Percentiles rank a stretch among this genome's conserved stretches.
Conservation (phyloP, 805 yeast genomes). For the Candida tallmaniae region DNA sequence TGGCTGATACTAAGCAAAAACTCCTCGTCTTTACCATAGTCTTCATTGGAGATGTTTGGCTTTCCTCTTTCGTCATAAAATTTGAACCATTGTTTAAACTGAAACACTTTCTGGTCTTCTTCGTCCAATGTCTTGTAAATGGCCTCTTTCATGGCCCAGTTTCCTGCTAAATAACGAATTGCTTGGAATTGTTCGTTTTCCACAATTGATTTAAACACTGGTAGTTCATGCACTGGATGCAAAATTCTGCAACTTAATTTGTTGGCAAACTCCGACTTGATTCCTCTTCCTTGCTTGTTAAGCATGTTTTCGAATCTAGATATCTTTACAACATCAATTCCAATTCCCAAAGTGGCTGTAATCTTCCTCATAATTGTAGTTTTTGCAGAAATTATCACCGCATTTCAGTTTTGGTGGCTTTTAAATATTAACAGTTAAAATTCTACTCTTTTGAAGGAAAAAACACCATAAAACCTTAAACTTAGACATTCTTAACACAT, state of each 20-base stretch:
- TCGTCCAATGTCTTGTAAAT: conserved; percentile 54
- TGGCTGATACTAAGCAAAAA: conserved; percentile 59
- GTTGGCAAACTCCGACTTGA: conserved; percentile 6
- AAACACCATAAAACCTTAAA: no score
- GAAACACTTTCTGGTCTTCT: conserved; percentile 47
- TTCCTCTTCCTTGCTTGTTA: conserved; percentile 21
- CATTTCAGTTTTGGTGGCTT: not conserved
- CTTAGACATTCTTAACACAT: no score
- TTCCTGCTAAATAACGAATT: conserved; percentile 43
- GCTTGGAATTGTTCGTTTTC: conserved; percentile 18
- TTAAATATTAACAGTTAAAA: no score
- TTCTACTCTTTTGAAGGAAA: no score
- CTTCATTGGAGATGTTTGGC: conserved; percentile 37
- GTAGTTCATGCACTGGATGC: conserved; percentile 37
- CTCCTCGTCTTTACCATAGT: conserved; percentile 34
- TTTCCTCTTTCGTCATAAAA: conserved; percentile 34
- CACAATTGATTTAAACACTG: conserved; percentile 20
- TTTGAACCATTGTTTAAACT: conserved; percentile 60
- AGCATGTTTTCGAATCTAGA: conserved; percentile 45
- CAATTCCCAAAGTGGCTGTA: conserved; percentile 40
- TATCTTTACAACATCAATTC: conserved; percentile 51
- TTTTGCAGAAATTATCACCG: not conserved
- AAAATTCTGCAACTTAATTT: conserved; percentile 47
- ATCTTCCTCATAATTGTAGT: conserved; percentile 4
- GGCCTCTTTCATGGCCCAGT: conserved; percentile 78